These are phyloP conservation scores for Trametes meyenii DNA, from an alignment of 768 basidiomycete genomes.

Conservation along the genomic window DNA sequence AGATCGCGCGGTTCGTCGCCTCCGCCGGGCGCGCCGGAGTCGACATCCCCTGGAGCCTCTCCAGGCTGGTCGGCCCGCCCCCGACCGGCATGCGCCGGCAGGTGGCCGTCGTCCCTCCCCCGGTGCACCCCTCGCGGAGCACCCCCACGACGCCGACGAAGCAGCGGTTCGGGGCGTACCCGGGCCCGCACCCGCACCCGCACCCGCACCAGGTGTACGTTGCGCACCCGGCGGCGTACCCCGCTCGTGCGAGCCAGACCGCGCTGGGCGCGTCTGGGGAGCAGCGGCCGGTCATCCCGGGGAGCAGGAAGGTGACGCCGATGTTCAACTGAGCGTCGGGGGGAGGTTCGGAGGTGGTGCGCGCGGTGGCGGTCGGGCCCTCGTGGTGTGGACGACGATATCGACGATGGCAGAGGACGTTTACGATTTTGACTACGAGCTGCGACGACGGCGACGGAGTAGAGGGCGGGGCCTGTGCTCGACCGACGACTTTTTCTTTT, in stretches of 20 bases:
- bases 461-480: no score
- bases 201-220: slow-evolving; percentile 2
- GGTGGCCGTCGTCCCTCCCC: background rate
- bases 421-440: no score
- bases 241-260: background rate
- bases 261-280: slow-evolving; percentile 12
- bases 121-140: slow-evolving; percentile 7
- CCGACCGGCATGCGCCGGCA: slow-evolving; percentile 62
- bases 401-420: no score
- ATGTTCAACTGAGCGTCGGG: slow-evolving; percentile 25
- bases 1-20: slow-evolving; percentile 85
- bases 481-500: no score
- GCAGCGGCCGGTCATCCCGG: slow-evolving; percentile 1
- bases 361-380: no score
- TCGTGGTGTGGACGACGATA: no score
- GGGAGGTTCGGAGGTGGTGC: no score
- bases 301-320: slow-evolving; percentile 29
- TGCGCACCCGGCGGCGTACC: slow-evolving; percentile 16
- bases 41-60: slow-evolving; percentile 81
- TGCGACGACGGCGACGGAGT: no score
- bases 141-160: slow-evolving; percentile 21
- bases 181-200: no score
- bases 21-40: slow-evolving; percentile 66
- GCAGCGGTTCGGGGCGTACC: slow-evolving; percentile 14
- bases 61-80: slow-evolving; percentile 78